Conservation (phyloP, 352 stramenopile genomes). For the Phytophthora constricta region DNA sequence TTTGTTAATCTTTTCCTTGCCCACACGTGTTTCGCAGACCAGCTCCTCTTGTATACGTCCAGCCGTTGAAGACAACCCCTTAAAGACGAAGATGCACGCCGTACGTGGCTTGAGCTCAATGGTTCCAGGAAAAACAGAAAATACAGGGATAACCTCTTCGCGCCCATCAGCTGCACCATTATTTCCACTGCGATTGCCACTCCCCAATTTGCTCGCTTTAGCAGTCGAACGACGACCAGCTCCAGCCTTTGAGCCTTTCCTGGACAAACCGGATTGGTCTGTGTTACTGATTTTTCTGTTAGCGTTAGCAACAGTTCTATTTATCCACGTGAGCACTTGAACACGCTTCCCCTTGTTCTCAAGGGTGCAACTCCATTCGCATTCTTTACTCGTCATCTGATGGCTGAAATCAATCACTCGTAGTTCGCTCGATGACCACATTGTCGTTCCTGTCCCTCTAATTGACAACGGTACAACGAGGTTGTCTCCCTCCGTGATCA, state of each 20-base stretch:
- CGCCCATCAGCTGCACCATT: constrained; percentile 11
- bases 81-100: constrained; percentile 94
- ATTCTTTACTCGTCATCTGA: constrained; percentile 91
- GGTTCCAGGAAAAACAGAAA: constrained; percentile 90
- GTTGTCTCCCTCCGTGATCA: constrained; percentile 92
- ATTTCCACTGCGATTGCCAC: constrained; percentile 29
- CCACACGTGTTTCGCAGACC: constrained; percentile 91
- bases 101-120: constrained; percentile 95
- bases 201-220: constrained; percentile 22
- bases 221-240: constrained; percentile 12
- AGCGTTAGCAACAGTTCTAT: constrained; percentile 47
- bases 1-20: constrained; percentile 92
- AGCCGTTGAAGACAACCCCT: constrained; percentile 70
- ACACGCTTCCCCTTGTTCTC: constrained; percentile 95
- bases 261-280: constrained; percentile 22
- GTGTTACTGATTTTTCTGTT: constrained; percentile 29
- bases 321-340: constrained; percentile 93
- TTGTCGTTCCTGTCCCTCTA: constrained; percentile 93
- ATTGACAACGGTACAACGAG: constrained; percentile 90
- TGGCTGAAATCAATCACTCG: constrained; percentile 91
- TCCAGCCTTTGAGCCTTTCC: constrained; percentile 24
- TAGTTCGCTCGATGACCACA: constrained; percentile 92
- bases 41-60: constrained; percentile 85
- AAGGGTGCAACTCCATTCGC: constrained; percentile 93
- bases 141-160: constrained; percentile 67